Evolutionary conservation across 2,329 filamentous ascomycete species (phyloP).

Genomic region (Ophiosphaerella korrae): DNA sequence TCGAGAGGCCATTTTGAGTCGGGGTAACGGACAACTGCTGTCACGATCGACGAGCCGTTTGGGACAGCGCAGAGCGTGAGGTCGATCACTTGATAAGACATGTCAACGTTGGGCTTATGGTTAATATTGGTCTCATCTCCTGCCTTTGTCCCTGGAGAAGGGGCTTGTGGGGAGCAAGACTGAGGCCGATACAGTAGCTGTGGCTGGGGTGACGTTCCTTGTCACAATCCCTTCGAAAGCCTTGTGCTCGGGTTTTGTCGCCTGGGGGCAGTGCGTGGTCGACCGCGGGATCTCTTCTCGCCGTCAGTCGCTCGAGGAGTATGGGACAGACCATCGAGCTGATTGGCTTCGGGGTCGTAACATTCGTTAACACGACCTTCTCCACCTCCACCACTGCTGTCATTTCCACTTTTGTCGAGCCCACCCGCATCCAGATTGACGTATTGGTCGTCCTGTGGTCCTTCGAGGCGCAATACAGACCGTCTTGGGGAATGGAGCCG

Average conservation of each 20-base stretch:
- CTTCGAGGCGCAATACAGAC: too few relatives aligned
- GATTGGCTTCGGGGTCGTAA: not conserved
- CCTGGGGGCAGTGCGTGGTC: not conserved
- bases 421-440: too few relatives aligned
- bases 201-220: not conserved
- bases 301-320: not conserved
- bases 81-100: slow-evolving; percentile 11
- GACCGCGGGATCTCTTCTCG: not conserved
- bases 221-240: too few relatives aligned
- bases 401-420: too few relatives aligned
- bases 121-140: slow-evolving; percentile 4
- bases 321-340: not conserved
- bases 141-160: not conserved
- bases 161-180: slow-evolving; percentile 8
- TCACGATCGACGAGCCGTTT: slow-evolving; percentile 12
- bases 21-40: slow-evolving; percentile 12
- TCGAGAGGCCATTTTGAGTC: slow-evolving; percentile 9
- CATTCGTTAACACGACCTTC: not conserved
- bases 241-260: not conserved
- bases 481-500: too few relatives aligned
- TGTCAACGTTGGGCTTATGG: slow-evolving; percentile 5
- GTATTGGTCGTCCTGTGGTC: too few relatives aligned
- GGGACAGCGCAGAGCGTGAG: slow-evolving; percentile 9
- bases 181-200: too few relatives aligned
- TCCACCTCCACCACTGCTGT: slow-evolving; percentile 2